Conservation (phyloP, 768 basidiomycete species). For the Clavaria fumosa region DNA sequence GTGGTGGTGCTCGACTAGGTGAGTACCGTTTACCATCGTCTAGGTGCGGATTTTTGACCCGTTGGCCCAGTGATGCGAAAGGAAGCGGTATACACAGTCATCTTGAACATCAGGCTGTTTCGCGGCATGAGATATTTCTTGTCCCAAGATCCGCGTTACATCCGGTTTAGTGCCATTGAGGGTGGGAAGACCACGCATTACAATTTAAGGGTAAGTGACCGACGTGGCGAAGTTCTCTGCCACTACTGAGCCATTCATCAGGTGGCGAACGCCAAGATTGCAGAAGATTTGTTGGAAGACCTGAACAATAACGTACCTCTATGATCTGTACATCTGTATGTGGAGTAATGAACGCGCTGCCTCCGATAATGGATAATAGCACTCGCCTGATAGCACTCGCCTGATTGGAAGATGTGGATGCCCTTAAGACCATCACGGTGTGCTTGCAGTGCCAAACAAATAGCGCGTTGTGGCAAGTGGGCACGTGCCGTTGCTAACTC, state of each 20-base stretch:
- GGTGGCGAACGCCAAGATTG: conserved; percentile 58
- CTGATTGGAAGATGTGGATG: too few relatives aligned
- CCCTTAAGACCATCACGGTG: too few relatives aligned
- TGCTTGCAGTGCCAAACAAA: too few relatives aligned
- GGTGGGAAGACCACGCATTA: conserved; percentile 46
- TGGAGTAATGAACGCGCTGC: too few relatives aligned
- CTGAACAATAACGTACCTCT: conserved; percentile 33
- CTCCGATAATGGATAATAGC: too few relatives aligned
- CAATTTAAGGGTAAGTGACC: conserved; percentile 48
- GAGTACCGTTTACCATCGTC: conserved; percentile 15
- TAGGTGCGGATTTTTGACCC: conserved; percentile 5
- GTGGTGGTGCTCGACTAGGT: conserved; percentile 57
- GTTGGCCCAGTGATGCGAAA: conserved; percentile 59
- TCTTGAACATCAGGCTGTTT: conserved; percentile 66
- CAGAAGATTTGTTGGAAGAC: conserved; percentile 48
- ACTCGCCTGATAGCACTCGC: too few relatives aligned
- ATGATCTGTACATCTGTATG: too few relatives aligned
- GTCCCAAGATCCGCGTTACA: conserved; percentile 66
- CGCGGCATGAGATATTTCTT: conserved; percentile 58
- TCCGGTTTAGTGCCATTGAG: conserved; percentile 63
- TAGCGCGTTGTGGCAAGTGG: too few relatives aligned
- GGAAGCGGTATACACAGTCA: conserved; percentile 61
- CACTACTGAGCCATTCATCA: conserved; percentile 13
- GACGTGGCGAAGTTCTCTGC: conserved; percentile 6
- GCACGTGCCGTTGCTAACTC: too few relatives aligned